Evolutionary conservation across 495 filamentous ascomycete species (phyloP).

Genomic region (Penicillium egyptiacum): DNA sequence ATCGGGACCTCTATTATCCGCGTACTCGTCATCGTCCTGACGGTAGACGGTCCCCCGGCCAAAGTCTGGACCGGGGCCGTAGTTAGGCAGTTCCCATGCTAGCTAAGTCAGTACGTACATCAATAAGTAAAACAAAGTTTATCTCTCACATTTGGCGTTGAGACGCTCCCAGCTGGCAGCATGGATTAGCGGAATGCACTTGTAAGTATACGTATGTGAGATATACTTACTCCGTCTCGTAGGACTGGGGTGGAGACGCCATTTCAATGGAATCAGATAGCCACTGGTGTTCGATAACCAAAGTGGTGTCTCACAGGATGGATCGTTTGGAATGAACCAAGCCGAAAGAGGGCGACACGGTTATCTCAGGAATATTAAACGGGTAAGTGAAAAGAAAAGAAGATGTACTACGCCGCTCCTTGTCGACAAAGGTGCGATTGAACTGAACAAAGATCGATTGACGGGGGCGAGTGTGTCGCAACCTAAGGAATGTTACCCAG

Average conservation of each 20-base stretch:
- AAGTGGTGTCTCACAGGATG: background rate
- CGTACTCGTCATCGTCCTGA: background rate
- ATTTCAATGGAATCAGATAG: background rate
- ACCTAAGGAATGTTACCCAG: no score
- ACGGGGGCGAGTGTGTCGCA: background rate
- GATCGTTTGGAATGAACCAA: background rate
- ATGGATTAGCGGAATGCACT: background rate
- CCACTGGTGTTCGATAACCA: background rate
- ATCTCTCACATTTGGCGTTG: constrained; percentile 1
- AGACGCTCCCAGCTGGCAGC: background rate
- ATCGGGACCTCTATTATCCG: background rate
- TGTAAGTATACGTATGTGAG: no score
- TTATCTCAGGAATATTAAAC: background rate
- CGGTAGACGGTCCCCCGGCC: background rate
- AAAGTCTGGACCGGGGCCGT: constrained; percentile 1
- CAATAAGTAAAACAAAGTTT: background rate
- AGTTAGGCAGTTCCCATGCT: constrained; percentile 4
- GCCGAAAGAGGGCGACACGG: background rate
- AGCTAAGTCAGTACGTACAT: background rate
- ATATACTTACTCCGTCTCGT: background rate
- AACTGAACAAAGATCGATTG: background rate
- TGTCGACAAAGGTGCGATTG: background rate
- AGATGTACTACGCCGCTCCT: background rate
- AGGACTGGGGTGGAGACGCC: background rate
- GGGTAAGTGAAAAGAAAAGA: background rate